Evolutionary conservation across 106 monocot species (phyloP).

Genomic region (Allium cepa): DNA sequence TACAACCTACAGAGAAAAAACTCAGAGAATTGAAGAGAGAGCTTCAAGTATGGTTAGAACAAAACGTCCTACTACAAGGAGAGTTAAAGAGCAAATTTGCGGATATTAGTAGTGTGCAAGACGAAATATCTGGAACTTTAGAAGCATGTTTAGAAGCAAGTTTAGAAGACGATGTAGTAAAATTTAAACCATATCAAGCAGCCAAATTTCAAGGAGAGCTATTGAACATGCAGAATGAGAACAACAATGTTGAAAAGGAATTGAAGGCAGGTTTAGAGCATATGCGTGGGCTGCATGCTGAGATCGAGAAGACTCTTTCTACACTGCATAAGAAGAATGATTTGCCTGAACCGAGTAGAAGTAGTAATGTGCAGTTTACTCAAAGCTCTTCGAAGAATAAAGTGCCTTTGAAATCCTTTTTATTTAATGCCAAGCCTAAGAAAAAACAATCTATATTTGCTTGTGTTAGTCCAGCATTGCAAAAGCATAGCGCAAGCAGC

Average conservation of each 20-base stretch:
- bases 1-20: slow-evolving; percentile 24
- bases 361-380: slow-evolving; percentile 23
- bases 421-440: slow-evolving; percentile 63
- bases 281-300: slow-evolving; percentile 36
- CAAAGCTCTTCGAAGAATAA: slow-evolving; percentile 25
- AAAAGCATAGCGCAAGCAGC: slow-evolving; percentile 1
- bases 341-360: slow-evolving; percentile 17
- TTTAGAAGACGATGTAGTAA: slow-evolving; percentile 13
- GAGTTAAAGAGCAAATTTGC: slow-evolving; percentile 54
- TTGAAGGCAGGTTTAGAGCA: slow-evolving; percentile 56
- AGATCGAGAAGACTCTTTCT: slow-evolving; percentile 39
- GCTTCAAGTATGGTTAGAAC: slow-evolving; percentile 67
- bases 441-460: slow-evolving; percentile 72
- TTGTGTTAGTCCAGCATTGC: slow-evolving; percentile 53
- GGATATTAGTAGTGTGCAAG: slow-evolving; percentile 39
- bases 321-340: slow-evolving; percentile 32
- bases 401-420: slow-evolving; percentile 57
- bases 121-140: slow-evolving; percentile 53
- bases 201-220: slow-evolving; percentile 81
- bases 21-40: slow-evolving; percentile 61
- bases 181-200: slow-evolving; percentile 57
- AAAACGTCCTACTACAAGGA: slow-evolving; percentile 42
- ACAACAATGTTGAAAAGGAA: slow-evolving; percentile 63
- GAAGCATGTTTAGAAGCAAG: slow-evolving; percentile 17
- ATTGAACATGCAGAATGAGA: slow-evolving; percentile 75